These are phyloP conservation scores for Yamadazyma sp. DNA, from an alignment of 1,139 yeast genomes.

Conservation along the genomic window DNA sequence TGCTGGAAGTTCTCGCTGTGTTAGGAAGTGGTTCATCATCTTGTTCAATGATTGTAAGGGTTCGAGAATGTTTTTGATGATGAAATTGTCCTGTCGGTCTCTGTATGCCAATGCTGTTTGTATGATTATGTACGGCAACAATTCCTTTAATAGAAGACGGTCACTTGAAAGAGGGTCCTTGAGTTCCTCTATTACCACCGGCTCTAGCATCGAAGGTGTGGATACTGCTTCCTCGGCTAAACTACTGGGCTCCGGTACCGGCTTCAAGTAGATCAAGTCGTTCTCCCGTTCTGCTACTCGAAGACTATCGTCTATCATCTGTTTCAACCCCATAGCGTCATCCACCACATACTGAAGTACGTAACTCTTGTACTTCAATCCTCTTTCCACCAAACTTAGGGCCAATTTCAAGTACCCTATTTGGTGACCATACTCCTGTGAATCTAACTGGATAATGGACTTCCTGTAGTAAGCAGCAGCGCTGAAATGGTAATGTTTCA, in stretches of 20 bases:
- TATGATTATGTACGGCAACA: conserved; percentile 67
- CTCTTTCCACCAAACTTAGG: conserved; percentile 27
- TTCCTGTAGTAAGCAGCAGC: conserved; percentile 71
- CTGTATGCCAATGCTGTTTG: conserved; percentile 68
- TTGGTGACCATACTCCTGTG: conserved; percentile 66
- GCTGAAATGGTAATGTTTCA: conserved; percentile 62
- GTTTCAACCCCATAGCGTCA: conserved; percentile 49
- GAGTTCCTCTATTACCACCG: conserved; percentile 38
- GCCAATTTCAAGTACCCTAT: conserved; percentile 56
- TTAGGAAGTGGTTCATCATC: conserved; percentile 43
- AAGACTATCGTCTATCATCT: conserved; percentile 46
- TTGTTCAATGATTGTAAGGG: conserved; percentile 55
- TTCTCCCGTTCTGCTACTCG: conserved; percentile 72
- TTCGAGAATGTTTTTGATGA: conserved; percentile 47
- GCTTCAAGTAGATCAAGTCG: conserved; percentile 70
- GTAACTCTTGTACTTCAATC: conserved; percentile 40
- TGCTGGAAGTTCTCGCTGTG: conserved; percentile 56
- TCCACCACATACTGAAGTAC: conserved; percentile 43
- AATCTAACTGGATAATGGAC: conserved; percentile 49
- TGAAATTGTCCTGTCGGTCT: conserved; percentile 61
- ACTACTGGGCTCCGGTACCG: conserved; percentile 51
- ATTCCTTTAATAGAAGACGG: conserved; percentile 47
- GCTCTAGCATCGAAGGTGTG: conserved; percentile 54
- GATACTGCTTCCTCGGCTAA: conserved; percentile 24
- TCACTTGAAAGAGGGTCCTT: conserved; percentile 16